Conservation (phyloP, 495 filamentous ascomycete species). For the Penicillium nucicola region DNA sequence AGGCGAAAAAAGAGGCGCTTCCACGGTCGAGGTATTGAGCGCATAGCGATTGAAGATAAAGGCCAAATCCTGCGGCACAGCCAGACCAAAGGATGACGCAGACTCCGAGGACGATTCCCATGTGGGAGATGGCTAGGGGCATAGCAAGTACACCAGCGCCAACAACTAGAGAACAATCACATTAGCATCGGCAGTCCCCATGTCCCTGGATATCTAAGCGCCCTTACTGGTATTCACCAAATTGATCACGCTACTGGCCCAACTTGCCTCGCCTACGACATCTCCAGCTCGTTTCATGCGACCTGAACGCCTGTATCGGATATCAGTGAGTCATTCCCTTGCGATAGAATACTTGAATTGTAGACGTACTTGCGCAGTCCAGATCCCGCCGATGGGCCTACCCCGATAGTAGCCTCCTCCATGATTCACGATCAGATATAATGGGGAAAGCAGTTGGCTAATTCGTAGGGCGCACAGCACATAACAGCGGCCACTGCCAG, state of each 20-base stretch:
- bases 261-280: constrained; percentile 70
- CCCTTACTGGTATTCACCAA: constrained; percentile 80
- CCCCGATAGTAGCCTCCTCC: constrained; percentile 32
- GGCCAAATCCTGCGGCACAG: constrained; percentile 80
- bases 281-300: constrained; percentile 51
- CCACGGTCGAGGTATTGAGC: constrained; percentile 88
- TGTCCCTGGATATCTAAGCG: no score
- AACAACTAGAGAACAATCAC: constrained; percentile 57
- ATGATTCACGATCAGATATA: constrained; percentile 20
- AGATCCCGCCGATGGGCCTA: constrained; percentile 20
- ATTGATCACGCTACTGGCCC: constrained; percentile 90
- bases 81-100: constrained; percentile 90
- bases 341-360: not conserved
- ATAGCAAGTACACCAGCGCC: constrained; percentile 93
- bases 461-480: constrained; percentile 12
- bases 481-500: constrained; percentile 28
- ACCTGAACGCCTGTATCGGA: constrained; percentile 34
- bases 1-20: constrained; percentile 77
- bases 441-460: constrained; percentile 2
- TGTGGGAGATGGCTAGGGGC: constrained; percentile 88
- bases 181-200: not conserved
- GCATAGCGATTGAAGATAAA: constrained; percentile 92
- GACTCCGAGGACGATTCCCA: constrained; percentile 79
- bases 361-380: constrained; percentile 32
- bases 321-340: constrained; percentile 12